Base-by-base conservation (phyloP, 192 early-diverging fungal species). In the Endogone sp. region DNA sequence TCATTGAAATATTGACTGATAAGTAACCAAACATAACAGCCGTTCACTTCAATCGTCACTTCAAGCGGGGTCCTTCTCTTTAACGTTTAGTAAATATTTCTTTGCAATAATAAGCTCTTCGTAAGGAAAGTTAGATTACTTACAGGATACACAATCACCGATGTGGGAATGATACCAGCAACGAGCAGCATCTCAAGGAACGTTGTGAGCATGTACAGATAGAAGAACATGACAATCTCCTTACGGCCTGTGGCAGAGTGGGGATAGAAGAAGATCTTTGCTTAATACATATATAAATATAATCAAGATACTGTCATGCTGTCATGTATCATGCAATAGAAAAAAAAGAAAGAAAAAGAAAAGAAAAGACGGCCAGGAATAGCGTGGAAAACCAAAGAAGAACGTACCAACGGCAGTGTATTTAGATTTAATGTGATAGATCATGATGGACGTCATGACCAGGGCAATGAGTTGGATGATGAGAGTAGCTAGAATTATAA, bases 151-250 rank as follows among this genome's bases (percentile, higher is more conserved):
- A 88, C 85, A 16, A 16, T 49, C 10, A 72, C 26, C n/a, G 88
- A 88, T 6, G 93, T 84, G 11, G 94, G 94, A 63, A 99, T 92
- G 74, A 99, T 95, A 64, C 95, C 94, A 55, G 94, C 92, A 62
- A 96, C 87, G 62, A 94, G 86, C 22, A 98, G 72, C 79, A 99
- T 89, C 77, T 99, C 97, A 60, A 98, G 73, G 57, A 96, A 76
- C 49, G 86, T 90, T 68, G 90, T 87, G 30, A 92, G 62, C 74
- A 93, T 90, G 82, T 98, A 99, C 62, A 97, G 79, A 77, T 98
- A 99, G 79, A 98, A 99, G 79, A 98, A 96, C 90, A 98, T 90
- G 64, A 97, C 92, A 77, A 98, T 98, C 82, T 98, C 98, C 82
- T 95, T 95, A 66, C 97, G 95, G 58, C 95, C 93, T 76, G 87